Evolutionary conservation across 106 monocot species (phyloP).

Genomic region (Posidonia australis): DNA sequence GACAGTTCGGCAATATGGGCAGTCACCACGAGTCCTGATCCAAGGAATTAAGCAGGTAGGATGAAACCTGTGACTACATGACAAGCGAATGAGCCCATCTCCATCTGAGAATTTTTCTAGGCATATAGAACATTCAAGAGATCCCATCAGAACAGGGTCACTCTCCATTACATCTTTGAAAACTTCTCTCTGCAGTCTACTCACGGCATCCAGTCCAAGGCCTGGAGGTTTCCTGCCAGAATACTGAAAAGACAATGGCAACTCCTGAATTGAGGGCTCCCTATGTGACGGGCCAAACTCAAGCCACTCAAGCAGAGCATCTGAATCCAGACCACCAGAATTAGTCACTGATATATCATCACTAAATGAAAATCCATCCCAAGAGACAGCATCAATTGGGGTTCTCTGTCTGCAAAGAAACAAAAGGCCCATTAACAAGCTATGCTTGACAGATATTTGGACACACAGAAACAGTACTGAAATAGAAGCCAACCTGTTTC

Average conservation of each 20-base stretch:
- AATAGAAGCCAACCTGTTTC: slow-evolving; percentile 29
- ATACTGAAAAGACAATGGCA: background rate
- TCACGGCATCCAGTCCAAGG: slow-evolving; percentile 28
- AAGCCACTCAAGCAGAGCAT: slow-evolving; percentile 4
- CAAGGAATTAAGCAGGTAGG: slow-evolving; percentile 53
- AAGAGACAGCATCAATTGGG: slow-evolving; percentile 2
- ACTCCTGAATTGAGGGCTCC: too few relatives aligned
- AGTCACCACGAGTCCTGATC: slow-evolving; percentile 53
- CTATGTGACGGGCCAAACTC: slow-evolving; percentile 1
- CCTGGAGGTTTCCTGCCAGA: slow-evolving; percentile 35
- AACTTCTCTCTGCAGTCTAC: slow-evolving; percentile 25
- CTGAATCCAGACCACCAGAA: slow-evolving; percentile 5
- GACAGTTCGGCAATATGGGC: slow-evolving; percentile 60
- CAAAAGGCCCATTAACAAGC: background rate
- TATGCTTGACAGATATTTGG: background rate
- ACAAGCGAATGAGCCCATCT: slow-evolving; percentile 30
- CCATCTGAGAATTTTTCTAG: slow-evolving; percentile 54
- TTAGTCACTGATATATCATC: slow-evolving; percentile 16
- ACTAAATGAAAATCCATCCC: slow-evolving; percentile 15
- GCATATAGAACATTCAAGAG: slow-evolving; percentile 60
- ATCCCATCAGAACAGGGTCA: background rate
- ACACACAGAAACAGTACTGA: background rate
- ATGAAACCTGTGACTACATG: slow-evolving; percentile 65
- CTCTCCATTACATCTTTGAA: slow-evolving; percentile 16
- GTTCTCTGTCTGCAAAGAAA: slow-evolving; percentile 20